A percentile compares a stretch with the other conserved stretches of the same genome.
These are phyloP conservation scores for Alternaria ventricosa DNA, from an alignment of 2,329 filamentous ascomycete genomes.

Conservation along the genomic window DNA sequence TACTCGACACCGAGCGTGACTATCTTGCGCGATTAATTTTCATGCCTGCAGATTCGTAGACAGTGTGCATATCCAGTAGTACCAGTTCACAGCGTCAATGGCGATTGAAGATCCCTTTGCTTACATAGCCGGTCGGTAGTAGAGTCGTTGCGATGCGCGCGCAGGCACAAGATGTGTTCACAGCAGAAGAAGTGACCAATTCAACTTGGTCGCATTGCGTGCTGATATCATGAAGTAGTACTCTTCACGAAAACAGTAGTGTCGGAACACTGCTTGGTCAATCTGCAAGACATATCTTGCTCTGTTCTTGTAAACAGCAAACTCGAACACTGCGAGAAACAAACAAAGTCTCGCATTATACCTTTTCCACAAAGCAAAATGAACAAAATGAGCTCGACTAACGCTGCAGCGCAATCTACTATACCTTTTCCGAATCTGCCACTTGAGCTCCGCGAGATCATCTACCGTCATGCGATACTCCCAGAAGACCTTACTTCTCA, in stretches of 20 bases:
- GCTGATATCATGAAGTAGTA: neutral
- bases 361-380: neutral
- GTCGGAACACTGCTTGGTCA: neutral
- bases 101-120: neutral
- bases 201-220: neutral
- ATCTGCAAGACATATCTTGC: neutral
- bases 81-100: neutral
- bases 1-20: neutral
- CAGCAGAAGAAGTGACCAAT: neutral
- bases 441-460: slow-evolving; percentile 6
- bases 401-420: neutral
- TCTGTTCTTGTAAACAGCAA: neutral
- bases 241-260: neutral
- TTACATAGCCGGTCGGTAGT: neutral
- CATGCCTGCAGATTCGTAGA: neutral
- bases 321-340: neutral
- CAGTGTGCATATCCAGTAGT: fast-evolving
- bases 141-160: neutral
- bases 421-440: slow-evolving; percentile 2
- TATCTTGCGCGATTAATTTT: neutral
- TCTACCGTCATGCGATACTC: neutral
- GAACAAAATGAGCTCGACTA: neutral
- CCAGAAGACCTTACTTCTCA: neutral
- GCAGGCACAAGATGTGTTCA: neutral
- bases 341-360: neutral